Conservation (phyloP, 2,329 filamentous ascomycete genomes). For the Trichoderma guizhouense region DNA sequence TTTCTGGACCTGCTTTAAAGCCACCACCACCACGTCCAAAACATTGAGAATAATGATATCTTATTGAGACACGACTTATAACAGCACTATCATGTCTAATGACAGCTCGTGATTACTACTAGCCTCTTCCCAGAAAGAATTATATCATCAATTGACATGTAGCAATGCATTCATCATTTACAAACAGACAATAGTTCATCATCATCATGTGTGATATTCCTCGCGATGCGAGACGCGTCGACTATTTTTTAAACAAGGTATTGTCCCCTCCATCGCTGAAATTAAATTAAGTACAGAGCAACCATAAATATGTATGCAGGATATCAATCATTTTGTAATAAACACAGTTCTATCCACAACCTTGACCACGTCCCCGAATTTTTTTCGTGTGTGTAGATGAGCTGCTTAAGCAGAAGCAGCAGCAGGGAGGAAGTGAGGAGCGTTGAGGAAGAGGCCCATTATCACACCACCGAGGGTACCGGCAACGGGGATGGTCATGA, state of each 20-base stretch:
- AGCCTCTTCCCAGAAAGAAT: not conserved
- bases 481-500: constrained; percentile 44
- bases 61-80: no score
- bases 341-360: not conserved
- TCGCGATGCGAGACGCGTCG: not conserved
- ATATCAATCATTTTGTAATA: not conserved
- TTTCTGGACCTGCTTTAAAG: no score
- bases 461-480: constrained; percentile 40
- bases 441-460: constrained; percentile 41
- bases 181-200: not conserved
- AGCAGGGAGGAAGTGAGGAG: constrained; percentile 31
- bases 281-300: not conserved
- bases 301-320: not conserved
- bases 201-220: not conserved
- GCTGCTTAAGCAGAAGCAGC: not conserved
- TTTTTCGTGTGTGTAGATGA: not conserved
- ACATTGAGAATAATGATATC: no score
- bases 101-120: not conserved
- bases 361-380: no score
- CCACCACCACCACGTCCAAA: no score
- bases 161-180: not conserved
- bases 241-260: not conserved
- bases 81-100: not conserved
- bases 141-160: not conserved
- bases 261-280: not conserved